These are phyloP conservation scores for Elsinoe arachidis DNA, from an alignment of 2,329 filamentous ascomycete genomes.

Conservation along the genomic window DNA sequence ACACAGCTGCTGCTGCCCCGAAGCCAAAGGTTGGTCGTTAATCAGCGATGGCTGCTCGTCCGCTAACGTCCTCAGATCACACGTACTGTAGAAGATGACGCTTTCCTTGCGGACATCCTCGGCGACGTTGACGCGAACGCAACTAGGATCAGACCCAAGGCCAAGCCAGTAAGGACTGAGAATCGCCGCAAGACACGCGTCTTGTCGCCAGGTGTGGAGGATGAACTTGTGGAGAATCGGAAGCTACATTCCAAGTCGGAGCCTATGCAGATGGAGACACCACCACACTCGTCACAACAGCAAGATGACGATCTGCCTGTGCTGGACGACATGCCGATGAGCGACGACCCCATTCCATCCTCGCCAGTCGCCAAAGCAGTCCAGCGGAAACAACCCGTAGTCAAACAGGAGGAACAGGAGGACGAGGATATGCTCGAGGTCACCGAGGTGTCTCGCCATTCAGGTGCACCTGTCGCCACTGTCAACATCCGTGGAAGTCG, in stretches of 20 bases:
- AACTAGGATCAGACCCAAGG: conserved; percentile 39
- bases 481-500: conserved; percentile 80
- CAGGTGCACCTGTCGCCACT: conserved; percentile 55
- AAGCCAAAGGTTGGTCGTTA: conserved; percentile 58
- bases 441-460: conserved; percentile 60
- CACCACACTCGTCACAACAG: conserved; percentile 12
- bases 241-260: conserved; percentile 17
- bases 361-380: conserved; percentile 53
- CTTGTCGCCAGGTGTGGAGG: conserved; percentile 62
- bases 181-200: conserved; percentile 71
- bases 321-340: conserved; percentile 71
- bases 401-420: conserved; percentile 58
- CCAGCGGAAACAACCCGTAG: conserved; percentile 43
- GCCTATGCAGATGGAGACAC: conserved; percentile 10
- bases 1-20: conserved; percentile 51
- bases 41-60: background rate
- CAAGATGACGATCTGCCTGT: conserved; percentile 40
- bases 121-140: conserved; percentile 79
- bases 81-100: conserved; percentile 78
- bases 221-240: conserved; percentile 31
- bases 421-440: conserved; percentile 83
- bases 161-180: conserved; percentile 62
- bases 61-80: conserved; percentile 46
- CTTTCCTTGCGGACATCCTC: conserved; percentile 76
- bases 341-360: conserved; percentile 68